Conservation (phyloP, 1,284 basidiomycete species). For the Earliella scabrosa region DNA sequence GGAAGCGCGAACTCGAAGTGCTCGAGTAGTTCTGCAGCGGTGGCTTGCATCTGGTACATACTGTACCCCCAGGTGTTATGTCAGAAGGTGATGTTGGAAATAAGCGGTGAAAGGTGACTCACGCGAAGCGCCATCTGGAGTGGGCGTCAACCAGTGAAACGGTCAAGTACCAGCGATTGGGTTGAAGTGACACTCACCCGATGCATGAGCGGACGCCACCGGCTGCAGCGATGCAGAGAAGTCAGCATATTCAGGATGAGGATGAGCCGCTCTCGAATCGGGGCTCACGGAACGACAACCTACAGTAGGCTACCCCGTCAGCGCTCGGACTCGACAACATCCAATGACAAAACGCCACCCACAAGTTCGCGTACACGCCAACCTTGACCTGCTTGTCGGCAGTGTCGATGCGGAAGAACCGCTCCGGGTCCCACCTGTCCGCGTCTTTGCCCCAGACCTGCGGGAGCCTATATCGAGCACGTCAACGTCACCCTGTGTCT, state of each 20-base stretch:
- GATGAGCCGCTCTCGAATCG: not conserved
- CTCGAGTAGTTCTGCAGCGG: constrained; percentile 49
- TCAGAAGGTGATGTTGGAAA: not conserved
- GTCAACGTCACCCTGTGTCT: no score
- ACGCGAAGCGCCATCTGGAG: constrained; percentile 47
- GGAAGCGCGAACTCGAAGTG: constrained; percentile 50
- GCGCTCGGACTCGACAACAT: no score
- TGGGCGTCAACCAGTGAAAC: no score
- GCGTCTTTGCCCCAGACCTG: constrained; percentile 54
- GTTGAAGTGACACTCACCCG: constrained; percentile 32
- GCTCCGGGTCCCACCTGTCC: constrained; percentile 6
- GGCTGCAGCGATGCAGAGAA: not conserved
- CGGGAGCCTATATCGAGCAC: no score
- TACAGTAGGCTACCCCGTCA: not conserved
- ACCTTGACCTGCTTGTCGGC: constrained; percentile 38
- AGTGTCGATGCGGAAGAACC: constrained; percentile 5
- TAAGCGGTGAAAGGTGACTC: not conserved
- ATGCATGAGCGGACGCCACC: constrained; percentile 17
- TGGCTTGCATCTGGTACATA: constrained; percentile 51
- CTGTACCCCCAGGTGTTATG: constrained; percentile 19
- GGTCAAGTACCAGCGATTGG: not conserved
- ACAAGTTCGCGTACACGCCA: constrained; percentile 57
- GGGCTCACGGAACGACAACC: constrained; percentile 14
- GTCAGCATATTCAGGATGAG: not conserved
- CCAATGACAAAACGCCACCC: constrained; percentile 27